phyloP scores from a whole-genome alignment of 805 yeast genomes.

The Candida broadrunensis region DNA sequence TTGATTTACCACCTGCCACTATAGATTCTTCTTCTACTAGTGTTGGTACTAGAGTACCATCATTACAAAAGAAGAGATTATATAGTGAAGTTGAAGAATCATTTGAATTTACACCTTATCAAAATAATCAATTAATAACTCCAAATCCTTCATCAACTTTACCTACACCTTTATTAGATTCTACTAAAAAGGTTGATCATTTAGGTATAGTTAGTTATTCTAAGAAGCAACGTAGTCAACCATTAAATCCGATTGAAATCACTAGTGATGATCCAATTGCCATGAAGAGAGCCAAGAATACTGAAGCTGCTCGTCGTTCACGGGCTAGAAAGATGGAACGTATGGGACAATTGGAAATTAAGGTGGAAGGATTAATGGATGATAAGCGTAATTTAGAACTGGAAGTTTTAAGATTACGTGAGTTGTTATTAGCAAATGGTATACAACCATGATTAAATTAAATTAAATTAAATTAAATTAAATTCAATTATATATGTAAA shows the following conservation, averaged over 20 bases:
- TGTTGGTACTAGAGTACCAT: background rate
- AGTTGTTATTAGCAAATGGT: slow-evolving; percentile 35
- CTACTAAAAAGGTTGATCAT: slow-evolving; percentile 50
- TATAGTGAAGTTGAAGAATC: slow-evolving; percentile 25
- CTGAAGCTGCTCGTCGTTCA: slow-evolving; percentile 96
- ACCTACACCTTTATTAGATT: slow-evolving; percentile 31
- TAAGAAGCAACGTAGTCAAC: slow-evolving; percentile 71
- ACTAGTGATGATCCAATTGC: slow-evolving; percentile 61
- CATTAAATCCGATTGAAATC: slow-evolving; percentile 65
- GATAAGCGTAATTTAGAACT: slow-evolving; percentile 58
- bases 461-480: too few species aligned
- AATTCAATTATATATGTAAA: too few species aligned
- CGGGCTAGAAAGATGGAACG: slow-evolving; percentile 90
- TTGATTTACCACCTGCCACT: slow-evolving; percentile 1
- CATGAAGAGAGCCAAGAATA: slow-evolving; percentile 90
- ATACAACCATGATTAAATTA: slow-evolving; percentile 10
- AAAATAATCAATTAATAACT: slow-evolving; percentile 22
- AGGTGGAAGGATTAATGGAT: slow-evolving; percentile 61
- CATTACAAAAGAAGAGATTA: slow-evolving; percentile 10
- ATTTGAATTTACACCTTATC: slow-evolving; percentile 13
- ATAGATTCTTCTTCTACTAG: slow-evolving; percentile 1
- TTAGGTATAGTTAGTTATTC: slow-evolving; percentile 75
- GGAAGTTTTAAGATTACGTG: slow-evolving; percentile 62
- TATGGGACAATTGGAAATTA: slow-evolving; percentile 76
- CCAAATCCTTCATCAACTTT: slow-evolving; percentile 29